Conservation (phyloP, 2,329 filamentous ascomycete genomes). For the Penicillium sp. region DNA sequence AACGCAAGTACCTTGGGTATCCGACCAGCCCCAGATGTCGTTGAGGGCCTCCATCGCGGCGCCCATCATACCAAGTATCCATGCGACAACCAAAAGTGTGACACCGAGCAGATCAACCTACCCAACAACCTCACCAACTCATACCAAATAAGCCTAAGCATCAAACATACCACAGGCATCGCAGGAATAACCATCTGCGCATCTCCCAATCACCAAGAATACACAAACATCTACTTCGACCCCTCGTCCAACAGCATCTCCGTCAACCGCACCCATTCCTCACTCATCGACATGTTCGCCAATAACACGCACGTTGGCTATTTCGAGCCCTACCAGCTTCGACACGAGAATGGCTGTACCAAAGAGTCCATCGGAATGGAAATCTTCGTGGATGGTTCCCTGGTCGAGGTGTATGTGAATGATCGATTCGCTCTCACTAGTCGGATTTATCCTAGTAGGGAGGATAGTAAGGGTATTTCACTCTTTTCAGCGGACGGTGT, state of each 20-base stretch:
- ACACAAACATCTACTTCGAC: conserved; percentile 15
- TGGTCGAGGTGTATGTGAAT: conserved; percentile 15
- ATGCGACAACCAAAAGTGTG: conserved; percentile 3
- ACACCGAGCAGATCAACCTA: background rate
- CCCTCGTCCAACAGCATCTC: conserved; percentile 9
- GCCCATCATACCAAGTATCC: conserved; percentile 8
- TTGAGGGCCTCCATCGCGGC: conserved; percentile 8
- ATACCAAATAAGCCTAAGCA: conserved; percentile 8
- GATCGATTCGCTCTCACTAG: conserved; percentile 15
- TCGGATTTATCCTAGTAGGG: conserved; percentile 14
- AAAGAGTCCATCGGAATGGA: conserved; percentile 10
- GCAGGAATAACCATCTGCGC: conserved; percentile 11
- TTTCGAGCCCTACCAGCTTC: conserved; percentile 11
- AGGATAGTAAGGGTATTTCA: conserved; percentile 10
- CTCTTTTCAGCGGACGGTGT: conserved; percentile 3
- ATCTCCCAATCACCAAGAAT: conserved; percentile 12
- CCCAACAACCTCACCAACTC: conserved; percentile 5
- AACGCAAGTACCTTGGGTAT: conserved; percentile 15
- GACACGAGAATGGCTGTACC: background rate
- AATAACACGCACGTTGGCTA: conserved; percentile 9
- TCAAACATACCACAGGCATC: conserved; percentile 8
- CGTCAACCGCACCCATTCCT: conserved; percentile 11
- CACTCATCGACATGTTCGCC: conserved; percentile 7
- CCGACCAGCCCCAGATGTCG: conserved; percentile 11
- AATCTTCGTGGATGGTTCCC: conserved; percentile 14